Conservation (phyloP, 306 rosid genomes). For the Coriaria nepalensis region DNA sequence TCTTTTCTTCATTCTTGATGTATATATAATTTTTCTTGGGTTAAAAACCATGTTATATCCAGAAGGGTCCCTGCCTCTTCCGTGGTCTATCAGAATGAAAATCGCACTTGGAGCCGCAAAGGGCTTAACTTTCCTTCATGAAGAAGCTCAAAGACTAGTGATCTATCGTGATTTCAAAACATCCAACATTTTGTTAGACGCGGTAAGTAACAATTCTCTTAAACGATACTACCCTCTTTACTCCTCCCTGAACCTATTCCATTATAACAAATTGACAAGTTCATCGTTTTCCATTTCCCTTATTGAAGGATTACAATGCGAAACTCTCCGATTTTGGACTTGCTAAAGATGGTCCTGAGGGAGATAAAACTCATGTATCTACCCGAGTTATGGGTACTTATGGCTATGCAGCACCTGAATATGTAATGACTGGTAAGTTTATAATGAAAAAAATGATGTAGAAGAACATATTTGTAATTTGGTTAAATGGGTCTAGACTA, state of each 20-base stretch:
- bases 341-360: slow-evolving; percentile 95
- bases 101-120: slow-evolving; percentile 95
- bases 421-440: slow-evolving; percentile 96
- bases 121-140: slow-evolving; percentile 93
- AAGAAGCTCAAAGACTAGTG: slow-evolving; percentile 70
- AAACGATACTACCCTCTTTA: slow-evolving; percentile 2
- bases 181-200: slow-evolving; percentile 83
- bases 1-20: not conserved
- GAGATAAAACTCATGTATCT: slow-evolving; percentile 89
- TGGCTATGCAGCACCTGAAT: slow-evolving; percentile 98
- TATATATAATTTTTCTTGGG: slow-evolving; percentile 20
- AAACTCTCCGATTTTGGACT: slow-evolving; percentile 98
- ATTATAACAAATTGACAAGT: slow-evolving; percentile 7
- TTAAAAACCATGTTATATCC: slow-evolving; percentile 31
- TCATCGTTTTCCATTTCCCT: not conserved
- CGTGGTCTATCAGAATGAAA: slow-evolving; percentile 94
- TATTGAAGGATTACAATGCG: slow-evolving; percentile 72
- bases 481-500: too few species aligned
- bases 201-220: slow-evolving; percentile 33
- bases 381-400: slow-evolving; percentile 97
- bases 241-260: slow-evolving; percentile 6
- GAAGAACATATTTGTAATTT: not conserved
- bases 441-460: too few species aligned
- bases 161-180: slow-evolving; percentile 97
- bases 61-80: slow-evolving; percentile 95